Evolutionary conservation across 148 eudicot genomes (phyloP).

Genomic region (Amaranthus palmeri): DNA sequence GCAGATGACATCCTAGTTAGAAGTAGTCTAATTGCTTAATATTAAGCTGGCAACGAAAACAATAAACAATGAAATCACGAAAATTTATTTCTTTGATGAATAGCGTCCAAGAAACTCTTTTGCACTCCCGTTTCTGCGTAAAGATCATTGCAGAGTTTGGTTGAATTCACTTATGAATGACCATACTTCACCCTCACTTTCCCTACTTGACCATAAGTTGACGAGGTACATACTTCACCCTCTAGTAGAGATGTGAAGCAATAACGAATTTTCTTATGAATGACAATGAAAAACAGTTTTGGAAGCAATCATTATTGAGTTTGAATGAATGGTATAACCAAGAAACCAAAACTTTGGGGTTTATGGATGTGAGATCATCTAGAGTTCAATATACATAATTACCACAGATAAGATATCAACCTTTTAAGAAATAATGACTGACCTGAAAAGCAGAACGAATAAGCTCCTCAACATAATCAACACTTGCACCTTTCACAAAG

Average conservation of each 20-base stretch:
- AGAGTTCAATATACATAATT: background rate
- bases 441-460: slow-evolving; percentile 99
- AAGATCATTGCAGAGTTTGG: no score
- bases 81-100: no score
- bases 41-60: no score
- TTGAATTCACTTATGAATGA: no score
- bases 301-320: background rate
- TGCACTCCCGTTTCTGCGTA: no score
- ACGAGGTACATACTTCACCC: background rate
- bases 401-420: background rate
- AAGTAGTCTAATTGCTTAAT: no score
- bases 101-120: no score
- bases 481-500: slow-evolving; percentile 90
- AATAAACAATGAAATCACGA: no score
- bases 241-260: background rate
- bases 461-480: slow-evolving; percentile 97
- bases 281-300: background rate
- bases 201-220: background rate
- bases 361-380: background rate
- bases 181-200: no score
- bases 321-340: background rate
- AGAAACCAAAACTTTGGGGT: background rate
- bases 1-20: no score
- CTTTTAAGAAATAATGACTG: slow-evolving; percentile 8
- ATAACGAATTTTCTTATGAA: background rate